These are phyloP conservation scores for Thoreauomyces humboldtii DNA, from an alignment of 192 early-diverging fungal species.

Conservation along the genomic window DNA sequence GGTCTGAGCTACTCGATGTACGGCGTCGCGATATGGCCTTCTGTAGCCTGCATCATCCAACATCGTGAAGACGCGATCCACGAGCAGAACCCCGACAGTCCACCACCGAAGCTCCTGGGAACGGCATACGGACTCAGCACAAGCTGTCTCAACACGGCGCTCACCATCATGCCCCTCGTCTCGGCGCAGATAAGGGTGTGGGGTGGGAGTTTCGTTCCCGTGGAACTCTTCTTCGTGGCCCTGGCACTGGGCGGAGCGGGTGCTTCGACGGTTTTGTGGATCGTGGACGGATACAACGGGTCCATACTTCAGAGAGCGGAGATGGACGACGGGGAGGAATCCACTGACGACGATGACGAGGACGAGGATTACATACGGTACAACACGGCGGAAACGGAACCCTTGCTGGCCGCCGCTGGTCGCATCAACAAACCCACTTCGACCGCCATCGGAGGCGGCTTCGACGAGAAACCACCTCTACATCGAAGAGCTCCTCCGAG, in stretches of 20 bases:
- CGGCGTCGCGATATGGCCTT: conserved; percentile 63
- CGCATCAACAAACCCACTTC: background rate
- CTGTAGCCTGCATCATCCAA: conserved; percentile 58
- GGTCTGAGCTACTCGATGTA: conserved; percentile 62
- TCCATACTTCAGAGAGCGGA: conserved; percentile 24
- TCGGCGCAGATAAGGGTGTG: conserved; percentile 46
- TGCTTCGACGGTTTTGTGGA: conserved; percentile 21
- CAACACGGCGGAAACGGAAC: background rate
- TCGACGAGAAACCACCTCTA: background rate
- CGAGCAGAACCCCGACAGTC: conserved; percentile 18
- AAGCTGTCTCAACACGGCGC: conserved; percentile 43
- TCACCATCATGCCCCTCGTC: conserved; percentile 49
- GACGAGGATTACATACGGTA: background rate
- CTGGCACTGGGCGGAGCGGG: conserved; percentile 36
- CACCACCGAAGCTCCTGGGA: conserved; percentile 37
- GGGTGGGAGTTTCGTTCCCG: conserved; percentile 34
- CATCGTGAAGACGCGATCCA: conserved; percentile 36
- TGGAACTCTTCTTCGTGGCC: conserved; percentile 48
- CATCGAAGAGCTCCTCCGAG: background rate
- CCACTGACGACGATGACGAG: background rate
- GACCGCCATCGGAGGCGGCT: background rate
- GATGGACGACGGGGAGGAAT: background rate
- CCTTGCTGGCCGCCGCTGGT: background rate
- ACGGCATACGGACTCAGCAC: conserved; percentile 52
- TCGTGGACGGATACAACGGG: conserved; percentile 24